phyloP scores from a whole-genome alignment of 306 rosid genomes.

The Cotoneaster glaucophyllus region DNA sequence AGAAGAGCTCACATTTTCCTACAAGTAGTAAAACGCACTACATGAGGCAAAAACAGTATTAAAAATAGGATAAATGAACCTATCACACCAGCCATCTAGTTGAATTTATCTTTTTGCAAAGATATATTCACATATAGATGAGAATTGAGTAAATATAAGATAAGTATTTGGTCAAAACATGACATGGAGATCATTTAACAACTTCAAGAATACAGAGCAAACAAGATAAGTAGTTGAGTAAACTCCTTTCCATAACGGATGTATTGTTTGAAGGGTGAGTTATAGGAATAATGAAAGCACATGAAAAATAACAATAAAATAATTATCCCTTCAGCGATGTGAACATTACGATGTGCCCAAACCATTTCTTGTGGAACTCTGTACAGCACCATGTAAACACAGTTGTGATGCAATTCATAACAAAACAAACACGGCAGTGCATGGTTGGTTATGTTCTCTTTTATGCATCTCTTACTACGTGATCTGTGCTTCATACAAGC shows the following conservation, averaged over 20 bases:
- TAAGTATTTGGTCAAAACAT: not conserved
- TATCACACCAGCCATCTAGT: not conserved
- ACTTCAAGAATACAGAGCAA: not conserved
- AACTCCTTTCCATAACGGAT: not conserved
- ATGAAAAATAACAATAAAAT: not conserved
- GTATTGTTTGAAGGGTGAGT: not conserved
- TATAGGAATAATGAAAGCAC: not conserved
- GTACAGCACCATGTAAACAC: not conserved
- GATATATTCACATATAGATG: not conserved
- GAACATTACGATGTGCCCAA: not conserved
- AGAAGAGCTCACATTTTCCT: constrained; percentile 91
- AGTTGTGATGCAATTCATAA: not conserved
- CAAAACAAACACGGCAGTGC: not conserved
- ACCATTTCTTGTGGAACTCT: not conserved
- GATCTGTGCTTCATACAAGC: not conserved
- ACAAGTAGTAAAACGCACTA: constrained; percentile 15
- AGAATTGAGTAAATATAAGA: not conserved
- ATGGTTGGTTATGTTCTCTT: not conserved
- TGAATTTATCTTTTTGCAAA: not conserved
- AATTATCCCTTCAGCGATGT: not conserved
- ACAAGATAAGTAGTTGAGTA: not conserved
- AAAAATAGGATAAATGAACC: not conserved
- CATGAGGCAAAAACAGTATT: constrained; percentile 9
- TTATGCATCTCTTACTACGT: not conserved
- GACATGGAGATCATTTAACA: not conserved